Evolutionary conservation across 1,284 basidiomycete genomes (phyloP).

Genomic region (Heterobasidion annosum): DNA sequence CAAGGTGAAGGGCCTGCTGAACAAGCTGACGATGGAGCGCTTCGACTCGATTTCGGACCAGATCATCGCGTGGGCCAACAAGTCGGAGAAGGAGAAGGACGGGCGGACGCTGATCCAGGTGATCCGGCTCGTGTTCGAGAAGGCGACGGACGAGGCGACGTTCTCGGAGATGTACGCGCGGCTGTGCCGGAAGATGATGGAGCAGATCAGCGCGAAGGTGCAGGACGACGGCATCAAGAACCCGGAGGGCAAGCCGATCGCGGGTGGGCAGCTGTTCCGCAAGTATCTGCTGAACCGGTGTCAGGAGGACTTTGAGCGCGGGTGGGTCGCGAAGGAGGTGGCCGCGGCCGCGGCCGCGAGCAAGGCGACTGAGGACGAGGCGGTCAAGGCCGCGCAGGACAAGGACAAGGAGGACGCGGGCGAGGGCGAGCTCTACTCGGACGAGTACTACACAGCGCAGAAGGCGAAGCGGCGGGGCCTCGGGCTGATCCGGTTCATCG

Average conservation of each 20-base stretch:
- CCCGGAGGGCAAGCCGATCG: slow-evolving; percentile 74
- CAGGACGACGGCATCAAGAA: slow-evolving; percentile 80
- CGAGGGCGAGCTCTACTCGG: slow-evolving; percentile 76
- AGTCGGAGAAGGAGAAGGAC: slow-evolving; percentile 86
- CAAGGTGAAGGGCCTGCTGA: slow-evolving; percentile 90
- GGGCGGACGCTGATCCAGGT: slow-evolving; percentile 93
- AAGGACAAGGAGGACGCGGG: slow-evolving; percentile 41
- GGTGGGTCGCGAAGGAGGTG: slow-evolving; percentile 70
- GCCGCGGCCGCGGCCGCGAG: slow-evolving; percentile 27
- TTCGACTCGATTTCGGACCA: slow-evolving; percentile 94
- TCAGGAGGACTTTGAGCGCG: slow-evolving; percentile 93
- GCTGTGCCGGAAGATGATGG: slow-evolving; percentile 91
- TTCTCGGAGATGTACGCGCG: slow-evolving; percentile 98
- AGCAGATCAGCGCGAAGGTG: slow-evolving; percentile 78
- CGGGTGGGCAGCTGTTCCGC: slow-evolving; percentile 90
- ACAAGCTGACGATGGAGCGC: slow-evolving; percentile 96
- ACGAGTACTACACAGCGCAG: slow-evolving; percentile 94
- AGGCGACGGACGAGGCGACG: slow-evolving; percentile 91
- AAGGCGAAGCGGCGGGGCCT: slow-evolving; percentile 97
- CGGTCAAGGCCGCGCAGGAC: slow-evolving; percentile 28
- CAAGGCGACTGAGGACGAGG: slow-evolving; percentile 42
- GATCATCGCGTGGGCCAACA: slow-evolving; percentile 93
- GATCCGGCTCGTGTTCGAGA: slow-evolving; percentile 94
- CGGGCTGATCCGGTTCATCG: slow-evolving; percentile 96
- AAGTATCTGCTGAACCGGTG: slow-evolving; percentile 91